Percentiles rank a stretch among this genome's conserved stretches.
These are phyloP conservation scores for Lactarius psammicola DNA, from an alignment of 768 basidiomycete genomes.

Conservation along the genomic window DNA sequence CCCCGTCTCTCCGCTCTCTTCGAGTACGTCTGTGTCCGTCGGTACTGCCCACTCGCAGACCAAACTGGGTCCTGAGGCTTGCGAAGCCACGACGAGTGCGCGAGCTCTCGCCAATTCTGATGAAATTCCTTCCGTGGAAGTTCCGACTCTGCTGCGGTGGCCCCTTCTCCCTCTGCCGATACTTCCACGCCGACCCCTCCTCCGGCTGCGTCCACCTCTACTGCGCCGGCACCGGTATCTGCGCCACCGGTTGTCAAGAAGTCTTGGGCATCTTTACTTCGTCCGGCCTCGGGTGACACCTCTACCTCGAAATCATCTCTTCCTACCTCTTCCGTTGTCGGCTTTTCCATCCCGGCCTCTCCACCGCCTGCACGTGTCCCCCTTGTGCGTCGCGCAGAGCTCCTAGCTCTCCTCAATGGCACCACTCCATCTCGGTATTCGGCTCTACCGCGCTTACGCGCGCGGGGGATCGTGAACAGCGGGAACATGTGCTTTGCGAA, in stretches of 20 bases:
- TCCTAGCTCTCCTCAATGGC: conserved; percentile 53
- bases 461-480: conserved; percentile 86
- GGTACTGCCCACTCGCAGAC: conserved; percentile 35
- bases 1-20: conserved; percentile 56
- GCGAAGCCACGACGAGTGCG: conserved; percentile 3
- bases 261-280: conserved; percentile 75
- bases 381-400: conserved; percentile 41
- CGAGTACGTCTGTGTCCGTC: conserved; percentile 56
- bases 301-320: conserved; percentile 48
- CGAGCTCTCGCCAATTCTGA: background rate
- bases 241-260: conserved; percentile 45
- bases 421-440: conserved; percentile 34
- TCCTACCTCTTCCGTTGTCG: conserved; percentile 69
- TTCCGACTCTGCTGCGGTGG: background rate
- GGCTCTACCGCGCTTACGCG: conserved; percentile 44
- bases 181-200: conserved; percentile 1
- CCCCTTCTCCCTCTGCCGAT: background rate
- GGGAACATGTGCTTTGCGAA: conserved; percentile 99
- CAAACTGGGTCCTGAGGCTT: conserved; percentile 12
- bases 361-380: conserved; percentile 34
- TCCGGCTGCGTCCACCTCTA: background rate
- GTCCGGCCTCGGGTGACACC: conserved; percentile 41
- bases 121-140: conserved; percentile 9
- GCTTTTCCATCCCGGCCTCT: conserved; percentile 67
- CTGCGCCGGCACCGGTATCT: conserved; percentile 16